Conservation (phyloP, 1,284 basidiomycete genomes). For the Austropuccinia psidii region DNA sequence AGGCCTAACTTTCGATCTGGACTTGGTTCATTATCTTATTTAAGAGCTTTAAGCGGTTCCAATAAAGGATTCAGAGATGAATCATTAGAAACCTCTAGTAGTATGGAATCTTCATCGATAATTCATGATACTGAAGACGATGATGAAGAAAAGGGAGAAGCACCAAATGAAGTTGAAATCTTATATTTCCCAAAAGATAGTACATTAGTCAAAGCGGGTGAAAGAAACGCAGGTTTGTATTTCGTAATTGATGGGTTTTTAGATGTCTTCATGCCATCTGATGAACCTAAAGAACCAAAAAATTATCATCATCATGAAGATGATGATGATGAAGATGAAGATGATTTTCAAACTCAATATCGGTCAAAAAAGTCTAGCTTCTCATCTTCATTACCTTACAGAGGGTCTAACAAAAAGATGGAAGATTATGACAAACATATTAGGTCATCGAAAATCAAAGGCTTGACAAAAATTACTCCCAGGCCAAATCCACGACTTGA, state of each 20-base stretch:
- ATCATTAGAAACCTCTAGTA: conserved; percentile 26
- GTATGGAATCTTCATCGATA: conserved; percentile 23
- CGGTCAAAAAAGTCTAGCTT: neutral
- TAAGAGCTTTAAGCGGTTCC: conserved; percentile 60
- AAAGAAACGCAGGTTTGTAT: conserved; percentile 82
- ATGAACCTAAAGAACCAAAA: no score
- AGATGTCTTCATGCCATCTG: conserved; percentile 72
- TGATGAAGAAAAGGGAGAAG: conserved; percentile 60
- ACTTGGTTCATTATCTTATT: conserved; percentile 72
- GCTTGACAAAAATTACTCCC: no score
- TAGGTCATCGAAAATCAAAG: no score
- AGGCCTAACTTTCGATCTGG: conserved; percentile 59
- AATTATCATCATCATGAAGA: no score
- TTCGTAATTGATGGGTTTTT: conserved; percentile 97
- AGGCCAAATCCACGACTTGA: no score
- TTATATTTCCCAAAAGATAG: conserved; percentile 82
- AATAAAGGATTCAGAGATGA: conserved; percentile 43
- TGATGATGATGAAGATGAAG: conserved; percentile 11
- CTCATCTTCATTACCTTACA: no score
- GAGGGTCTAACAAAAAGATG: neutral
- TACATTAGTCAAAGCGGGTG: conserved; percentile 78
- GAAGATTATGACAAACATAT: neutral
- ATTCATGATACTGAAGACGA: conserved; percentile 52
- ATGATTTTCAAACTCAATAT: conserved; percentile 53
- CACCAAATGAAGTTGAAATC: conserved; percentile 95